Evolutionary conservation across 768 basidiomycete species (phyloP), one percentile per base, ranked within the genome.

Genomic region (Asterophora lycoperdoides): DNA sequence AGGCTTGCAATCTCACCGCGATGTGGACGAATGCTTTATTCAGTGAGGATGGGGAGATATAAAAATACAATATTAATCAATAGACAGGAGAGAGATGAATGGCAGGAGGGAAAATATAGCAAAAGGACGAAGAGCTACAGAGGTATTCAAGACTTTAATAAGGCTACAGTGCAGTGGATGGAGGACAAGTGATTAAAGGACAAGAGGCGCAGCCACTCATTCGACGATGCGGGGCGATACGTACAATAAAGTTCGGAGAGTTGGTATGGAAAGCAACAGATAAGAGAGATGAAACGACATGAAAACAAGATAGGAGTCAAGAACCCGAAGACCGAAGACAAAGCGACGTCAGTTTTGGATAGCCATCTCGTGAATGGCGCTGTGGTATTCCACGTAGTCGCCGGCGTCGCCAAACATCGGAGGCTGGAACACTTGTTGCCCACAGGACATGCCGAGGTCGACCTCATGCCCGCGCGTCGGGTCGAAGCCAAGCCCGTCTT

Each of bases 61-160:
- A 48, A 48, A 41, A 48, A 48, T 48, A 48, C 47, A 48, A 20
- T 34, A 48, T 28, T 33, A 40, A 47, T 36, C 41, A 13, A 42
- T 34, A 41, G n/a, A n/a, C 11, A 6, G 18, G n/a, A 26, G 6
- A 8, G 17, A 11, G n/a, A 14, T n/a, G 17, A 17, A 13, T 8
- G 37, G 17, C 7, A 11, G 17, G 17, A 36, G 35, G 17, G 17
- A 15, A n/a, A 14, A n/a, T 15, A 36, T 15, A 5, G 34, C 11
- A 2, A 36, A 30, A 23, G 18, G n/a, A 33, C 8, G 26, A 34
- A 44, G 48, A 30, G 52, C 47, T 53, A 53, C 52, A 53, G n/a
- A 20, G 47, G 30, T 42, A 30, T 29, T 39, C 10, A 14, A 14
- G 28, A 37, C 43, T 47, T 48, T 53, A 53, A 40, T 53, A 53